A percentile compares a stretch with the other conserved stretches of the same genome.
phyloP scores from a whole-genome alignment of 768 basidiomycete genomes.

The Psilocybe cubensis region DNA sequence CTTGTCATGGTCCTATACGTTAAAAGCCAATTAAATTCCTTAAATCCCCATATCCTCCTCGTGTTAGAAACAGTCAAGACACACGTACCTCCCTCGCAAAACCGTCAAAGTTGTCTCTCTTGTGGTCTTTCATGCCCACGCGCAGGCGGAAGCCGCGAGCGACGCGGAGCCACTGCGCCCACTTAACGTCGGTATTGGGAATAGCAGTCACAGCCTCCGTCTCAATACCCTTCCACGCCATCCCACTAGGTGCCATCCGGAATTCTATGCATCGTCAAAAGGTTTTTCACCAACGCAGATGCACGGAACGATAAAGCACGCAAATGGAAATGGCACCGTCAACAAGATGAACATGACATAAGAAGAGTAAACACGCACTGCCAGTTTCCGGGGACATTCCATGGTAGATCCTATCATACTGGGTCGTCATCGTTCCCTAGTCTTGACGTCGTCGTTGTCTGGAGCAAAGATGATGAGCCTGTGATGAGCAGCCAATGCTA shows the following conservation, averaged over 20 bases:
- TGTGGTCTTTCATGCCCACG: constrained; percentile 77
- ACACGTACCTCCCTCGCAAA: constrained; percentile 83
- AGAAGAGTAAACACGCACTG: constrained; percentile 59
- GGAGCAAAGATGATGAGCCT: constrained; percentile 2
- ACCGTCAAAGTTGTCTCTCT: constrained; percentile 88
- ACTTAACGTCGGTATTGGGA: constrained; percentile 76
- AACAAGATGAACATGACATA: no score
- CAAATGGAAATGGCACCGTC: no score
- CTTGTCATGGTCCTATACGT: constrained; percentile 85
- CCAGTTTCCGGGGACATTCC: constrained; percentile 73
- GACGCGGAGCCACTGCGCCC: constrained; percentile 90
- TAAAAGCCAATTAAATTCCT: neutral
- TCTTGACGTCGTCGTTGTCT: no score
- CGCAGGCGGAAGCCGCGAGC: constrained; percentile 92
- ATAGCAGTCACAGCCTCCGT: constrained; percentile 66
- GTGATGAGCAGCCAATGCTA: no score
- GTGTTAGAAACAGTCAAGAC: no score
- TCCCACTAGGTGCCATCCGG: constrained; percentile 85
- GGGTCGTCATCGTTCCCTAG: constrained; percentile 69
- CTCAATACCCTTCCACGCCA: constrained; percentile 92
- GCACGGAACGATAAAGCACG: neutral
- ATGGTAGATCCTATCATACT: constrained; percentile 87
- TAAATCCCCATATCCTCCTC: neutral
- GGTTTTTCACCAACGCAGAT: constrained; percentile 7
- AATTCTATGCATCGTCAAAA: constrained; percentile 56